Evolutionary conservation across 371 early-diverging fungal genomes (phyloP).

Genomic region (Chytridium lagenaria): DNA sequence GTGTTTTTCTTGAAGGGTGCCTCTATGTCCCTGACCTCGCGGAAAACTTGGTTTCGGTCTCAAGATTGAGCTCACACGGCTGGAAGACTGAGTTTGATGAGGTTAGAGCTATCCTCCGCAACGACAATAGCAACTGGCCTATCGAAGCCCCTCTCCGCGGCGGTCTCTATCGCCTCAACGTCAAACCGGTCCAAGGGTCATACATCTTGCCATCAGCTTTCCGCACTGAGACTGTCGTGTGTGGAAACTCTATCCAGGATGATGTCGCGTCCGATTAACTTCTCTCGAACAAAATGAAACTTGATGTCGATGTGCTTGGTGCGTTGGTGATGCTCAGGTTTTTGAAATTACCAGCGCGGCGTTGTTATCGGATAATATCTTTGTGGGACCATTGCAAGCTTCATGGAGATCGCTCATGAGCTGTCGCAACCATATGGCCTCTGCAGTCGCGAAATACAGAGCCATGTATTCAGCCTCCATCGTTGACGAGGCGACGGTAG

Average conservation of each 20-base stretch:
- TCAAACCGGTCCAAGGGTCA: not conserved
- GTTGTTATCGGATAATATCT: conserved; percentile 22
- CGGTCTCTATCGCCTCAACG: not conserved
- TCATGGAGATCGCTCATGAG: not conserved
- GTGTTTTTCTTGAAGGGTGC: not conserved
- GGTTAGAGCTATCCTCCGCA: not conserved
- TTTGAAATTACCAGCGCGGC: conserved; percentile 20
- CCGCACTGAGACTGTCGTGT: not conserved
- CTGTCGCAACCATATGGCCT: conserved; percentile 20
- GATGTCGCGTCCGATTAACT: conserved; percentile 2
- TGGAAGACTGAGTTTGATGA: not conserved
- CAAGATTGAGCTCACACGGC: not conserved
- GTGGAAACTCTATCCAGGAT: conserved; percentile 15
- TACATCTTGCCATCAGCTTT: not conserved
- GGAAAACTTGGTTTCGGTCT: not conserved
- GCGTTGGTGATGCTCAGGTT: conserved; percentile 13
- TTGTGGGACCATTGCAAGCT: not conserved
- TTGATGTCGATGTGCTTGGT: conserved; percentile 27
- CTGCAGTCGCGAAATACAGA: conserved; percentile 13
- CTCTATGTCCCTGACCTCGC: not conserved
- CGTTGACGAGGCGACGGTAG: conserved; percentile 21
- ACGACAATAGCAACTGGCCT: not conserved
- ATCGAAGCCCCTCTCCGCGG: not conserved
- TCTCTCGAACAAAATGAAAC: conserved; percentile 37
- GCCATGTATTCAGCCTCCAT: conserved; percentile 21